Conservation (phyloP, 768 basidiomycete species). For the Termitomyces sp. region DNA sequence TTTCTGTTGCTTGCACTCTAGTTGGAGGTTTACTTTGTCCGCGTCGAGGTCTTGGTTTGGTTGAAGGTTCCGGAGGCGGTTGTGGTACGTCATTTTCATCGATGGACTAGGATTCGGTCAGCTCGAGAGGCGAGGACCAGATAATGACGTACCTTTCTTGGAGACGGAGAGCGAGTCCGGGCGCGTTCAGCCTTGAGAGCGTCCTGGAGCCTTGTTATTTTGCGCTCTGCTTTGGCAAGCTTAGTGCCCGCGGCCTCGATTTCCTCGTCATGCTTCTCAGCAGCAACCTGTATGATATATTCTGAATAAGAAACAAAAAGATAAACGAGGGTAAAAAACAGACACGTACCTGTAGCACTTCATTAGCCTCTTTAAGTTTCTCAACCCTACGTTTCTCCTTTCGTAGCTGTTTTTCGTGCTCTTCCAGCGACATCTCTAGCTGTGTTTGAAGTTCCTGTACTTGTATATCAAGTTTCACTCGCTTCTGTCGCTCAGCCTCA, state of each 20-base stretch:
- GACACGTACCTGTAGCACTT: conserved; percentile 40
- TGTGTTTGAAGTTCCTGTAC: conserved; percentile 41
- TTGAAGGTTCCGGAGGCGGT: conserved; percentile 2
- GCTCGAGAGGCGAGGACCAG: neutral
- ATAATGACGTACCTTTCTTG: conserved; percentile 15
- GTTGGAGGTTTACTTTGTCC: conserved; percentile 1
- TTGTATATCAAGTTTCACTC: conserved; percentile 51
- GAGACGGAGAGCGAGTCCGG: conserved; percentile 25
- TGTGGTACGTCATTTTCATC: conserved; percentile 6
- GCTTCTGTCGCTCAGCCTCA: conserved; percentile 48
- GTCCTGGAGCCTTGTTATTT: conserved; percentile 38
- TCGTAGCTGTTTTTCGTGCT: conserved; percentile 28
- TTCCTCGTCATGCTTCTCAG: conserved; percentile 30
- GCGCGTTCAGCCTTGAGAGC: conserved; percentile 36
- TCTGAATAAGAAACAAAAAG: neutral
- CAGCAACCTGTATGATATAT: conserved; percentile 28
- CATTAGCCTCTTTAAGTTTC: conserved; percentile 35
- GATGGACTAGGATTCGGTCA: neutral
- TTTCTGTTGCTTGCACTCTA: neutral
- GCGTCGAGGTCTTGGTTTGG: conserved; percentile 8
- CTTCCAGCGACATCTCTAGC: conserved; percentile 29
- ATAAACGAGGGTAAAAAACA: neutral
- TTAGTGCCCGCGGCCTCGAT: conserved; percentile 28
- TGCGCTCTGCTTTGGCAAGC: conserved; percentile 34
- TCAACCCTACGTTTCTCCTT: conserved; percentile 38